phyloP scores from a whole-genome alignment of 331 rosid genomes.

The Ulmus americana region DNA sequence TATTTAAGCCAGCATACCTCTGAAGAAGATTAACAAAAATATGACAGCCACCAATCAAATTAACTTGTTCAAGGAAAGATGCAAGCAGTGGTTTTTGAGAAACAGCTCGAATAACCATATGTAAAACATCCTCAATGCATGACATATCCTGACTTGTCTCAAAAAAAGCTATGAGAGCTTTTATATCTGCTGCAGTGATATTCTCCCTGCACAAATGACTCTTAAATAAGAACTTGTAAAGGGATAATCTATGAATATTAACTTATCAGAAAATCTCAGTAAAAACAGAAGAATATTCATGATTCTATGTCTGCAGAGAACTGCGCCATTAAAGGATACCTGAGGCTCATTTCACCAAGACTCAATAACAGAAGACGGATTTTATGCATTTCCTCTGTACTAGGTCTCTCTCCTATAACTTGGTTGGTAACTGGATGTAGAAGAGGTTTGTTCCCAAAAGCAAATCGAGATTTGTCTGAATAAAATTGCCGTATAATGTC shows the following conservation, averaged over 20 bases:
- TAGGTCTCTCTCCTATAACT: slow-evolving; percentile 54
- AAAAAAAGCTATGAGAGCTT: slow-evolving; percentile 79
- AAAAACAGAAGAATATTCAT: slow-evolving; percentile 18
- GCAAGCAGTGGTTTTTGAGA: slow-evolving; percentile 73
- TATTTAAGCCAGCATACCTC: slow-evolving; percentile 43
- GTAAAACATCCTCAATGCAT: slow-evolving; percentile 91
- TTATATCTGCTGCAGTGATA: slow-evolving; percentile 67
- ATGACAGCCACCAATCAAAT: slow-evolving; percentile 67
- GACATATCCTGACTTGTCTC: slow-evolving; percentile 82
- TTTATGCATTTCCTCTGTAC: slow-evolving; percentile 76
- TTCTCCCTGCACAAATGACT: slow-evolving; percentile 60
- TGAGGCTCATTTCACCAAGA: slow-evolving; percentile 96
- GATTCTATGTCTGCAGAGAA: neutral
- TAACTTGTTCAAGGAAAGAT: slow-evolving; percentile 82
- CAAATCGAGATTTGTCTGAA: slow-evolving; percentile 54
- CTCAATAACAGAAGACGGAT: slow-evolving; percentile 91
- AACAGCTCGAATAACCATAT: slow-evolving; percentile 87
- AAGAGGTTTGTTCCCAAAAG: slow-evolving; percentile 47
- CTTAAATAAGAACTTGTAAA: slow-evolving; percentile 25
- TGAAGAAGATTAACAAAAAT: slow-evolving; percentile 92
- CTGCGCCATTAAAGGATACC: slow-evolving; percentile 36
- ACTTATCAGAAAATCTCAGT: neutral
- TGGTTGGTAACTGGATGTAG: slow-evolving; percentile 42
- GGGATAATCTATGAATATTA: neutral
- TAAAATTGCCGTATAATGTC: slow-evolving; percentile 74